Conservation (phyloP, 495 filamentous ascomycete genomes). For the Penicillium waksmanii region DNA sequence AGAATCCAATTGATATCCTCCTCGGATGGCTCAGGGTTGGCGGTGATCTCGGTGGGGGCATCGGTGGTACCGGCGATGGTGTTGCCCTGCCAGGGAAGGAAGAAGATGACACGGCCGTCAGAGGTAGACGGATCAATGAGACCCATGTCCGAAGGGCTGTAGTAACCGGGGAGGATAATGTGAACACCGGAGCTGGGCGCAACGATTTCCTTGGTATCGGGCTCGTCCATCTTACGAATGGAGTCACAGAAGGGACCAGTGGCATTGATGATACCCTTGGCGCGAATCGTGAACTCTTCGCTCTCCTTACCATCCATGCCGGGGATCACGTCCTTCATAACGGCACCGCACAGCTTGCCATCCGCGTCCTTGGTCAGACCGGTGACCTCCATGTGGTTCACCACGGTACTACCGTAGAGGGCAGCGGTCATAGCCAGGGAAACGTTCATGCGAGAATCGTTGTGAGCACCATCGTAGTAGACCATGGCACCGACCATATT, state of each 20-base stretch:
- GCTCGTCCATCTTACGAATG: conserved; percentile 88
- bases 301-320: conserved; percentile 57
- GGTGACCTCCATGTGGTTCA: conserved; percentile 92
- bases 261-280: conserved; percentile 94
- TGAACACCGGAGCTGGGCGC: conserved; percentile 94
- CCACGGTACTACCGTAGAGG: conserved; percentile 87
- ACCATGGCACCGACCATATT: conserved; percentile 89
- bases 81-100: conserved; percentile 98
- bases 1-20: conserved; percentile 97
- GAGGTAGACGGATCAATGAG: conserved; percentile 94
- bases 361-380: conserved; percentile 76
- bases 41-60: conserved; percentile 75
- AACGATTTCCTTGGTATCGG: conserved; percentile 78
- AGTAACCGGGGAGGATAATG: conserved; percentile 93
- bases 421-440: conserved; percentile 95
- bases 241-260: conserved; percentile 95
- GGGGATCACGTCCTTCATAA: conserved; percentile 72
- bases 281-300: conserved; percentile 73
- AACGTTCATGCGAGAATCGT: conserved; percentile 98
- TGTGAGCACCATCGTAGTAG: conserved; percentile 98
- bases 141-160: conserved; percentile 93
- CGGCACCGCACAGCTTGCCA: conserved; percentile 80
- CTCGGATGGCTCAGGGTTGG: conserved; percentile 87
- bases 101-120: conserved; percentile 97
- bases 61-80: conserved; percentile 98